Evolutionary conservation across 495 filamentous ascomycete species (phyloP).

Genomic region (Talaromyces proteolyticus): DNA sequence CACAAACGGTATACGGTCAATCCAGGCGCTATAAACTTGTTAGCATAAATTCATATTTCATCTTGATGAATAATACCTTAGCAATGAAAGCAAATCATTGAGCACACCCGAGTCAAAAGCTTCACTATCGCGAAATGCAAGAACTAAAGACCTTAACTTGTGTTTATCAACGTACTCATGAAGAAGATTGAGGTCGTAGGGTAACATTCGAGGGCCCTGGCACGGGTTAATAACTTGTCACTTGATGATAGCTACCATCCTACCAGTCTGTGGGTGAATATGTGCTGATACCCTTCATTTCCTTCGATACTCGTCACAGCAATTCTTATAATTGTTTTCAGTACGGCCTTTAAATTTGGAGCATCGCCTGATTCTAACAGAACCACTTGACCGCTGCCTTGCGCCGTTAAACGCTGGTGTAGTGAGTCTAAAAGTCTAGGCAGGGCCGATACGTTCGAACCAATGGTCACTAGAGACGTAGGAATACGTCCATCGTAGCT

Average conservation of each 20-base stretch:
- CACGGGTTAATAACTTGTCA: neutral
- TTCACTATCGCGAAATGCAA: slow-evolving; percentile 87
- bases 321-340: slow-evolving; percentile 80
- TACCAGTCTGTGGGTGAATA: slow-evolving; percentile 48
- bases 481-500: slow-evolving; percentile 55
- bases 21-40: slow-evolving; percentile 63
- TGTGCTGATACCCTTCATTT: slow-evolving; percentile 37
- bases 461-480: slow-evolving; percentile 74
- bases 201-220: slow-evolving; percentile 67
- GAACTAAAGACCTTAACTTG: slow-evolving; percentile 53
- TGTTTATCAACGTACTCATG: slow-evolving; percentile 55
- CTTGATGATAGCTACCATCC: slow-evolving; percentile 10
- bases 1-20: slow-evolving; percentile 83
- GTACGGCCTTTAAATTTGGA: slow-evolving; percentile 70
- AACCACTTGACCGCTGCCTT: slow-evolving; percentile 52
- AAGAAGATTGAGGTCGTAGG: slow-evolving; percentile 86
- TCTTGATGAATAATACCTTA: slow-evolving; percentile 52
- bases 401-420: slow-evolving; percentile 47
- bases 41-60: neutral
- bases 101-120: slow-evolving; percentile 80
- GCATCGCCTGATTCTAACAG: slow-evolving; percentile 71
- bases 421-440: slow-evolving; percentile 59
- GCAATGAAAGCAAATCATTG: slow-evolving; percentile 68
- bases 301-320: slow-evolving; percentile 51
- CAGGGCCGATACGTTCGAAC: slow-evolving; percentile 80